phyloP scores from a whole-genome alignment of 331 rosid genomes.

The Ulmus americana region DNA sequence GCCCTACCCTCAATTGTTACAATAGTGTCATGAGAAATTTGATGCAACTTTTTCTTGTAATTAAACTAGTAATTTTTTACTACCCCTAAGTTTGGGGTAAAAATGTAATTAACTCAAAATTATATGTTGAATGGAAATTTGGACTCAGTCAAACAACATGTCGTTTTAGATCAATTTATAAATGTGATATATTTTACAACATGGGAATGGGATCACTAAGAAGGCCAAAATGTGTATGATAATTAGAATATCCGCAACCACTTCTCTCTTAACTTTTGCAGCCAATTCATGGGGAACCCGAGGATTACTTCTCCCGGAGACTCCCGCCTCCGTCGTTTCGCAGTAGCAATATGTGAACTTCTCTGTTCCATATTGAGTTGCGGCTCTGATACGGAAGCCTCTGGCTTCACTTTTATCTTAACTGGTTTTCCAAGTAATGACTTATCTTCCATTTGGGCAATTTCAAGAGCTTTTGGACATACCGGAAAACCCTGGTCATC shows the following conservation, averaged over 20 bases:
- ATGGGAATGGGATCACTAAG: too few relatives aligned
- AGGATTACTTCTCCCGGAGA: constrained; percentile 18
- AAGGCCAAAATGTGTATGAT: background rate
- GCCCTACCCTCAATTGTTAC: too few relatives aligned
- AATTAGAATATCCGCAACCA: constrained; percentile 26
- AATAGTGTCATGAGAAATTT: too few relatives aligned
- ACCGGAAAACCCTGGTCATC: constrained; percentile 81
- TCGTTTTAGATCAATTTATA: too few relatives aligned
- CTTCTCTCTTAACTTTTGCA: constrained; percentile 27
- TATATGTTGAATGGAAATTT: too few relatives aligned
- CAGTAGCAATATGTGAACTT: constrained; percentile 23
- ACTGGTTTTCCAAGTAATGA: constrained; percentile 81
- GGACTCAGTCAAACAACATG: too few relatives aligned
- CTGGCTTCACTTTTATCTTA: constrained; percentile 71
- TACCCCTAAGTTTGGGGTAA: too few relatives aligned
- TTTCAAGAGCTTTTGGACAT: constrained; percentile 67
- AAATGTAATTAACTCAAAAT: too few relatives aligned
- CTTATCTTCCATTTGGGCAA: constrained; percentile 72
- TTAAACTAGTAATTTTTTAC: too few relatives aligned
- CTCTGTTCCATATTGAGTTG: constrained; percentile 17
- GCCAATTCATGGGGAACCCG: constrained; percentile 27
- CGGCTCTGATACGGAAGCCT: constrained; percentile 24
- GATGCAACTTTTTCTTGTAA: too few relatives aligned
- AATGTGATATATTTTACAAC: too few relatives aligned
- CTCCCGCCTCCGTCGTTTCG: constrained; percentile 20